A percentile compares a stretch with the other conserved stretches of the same genome.
Evolutionary conservation across 2,329 filamentous ascomycete species (phyloP).

Genomic region (Fusarium mangiferae): DNA sequence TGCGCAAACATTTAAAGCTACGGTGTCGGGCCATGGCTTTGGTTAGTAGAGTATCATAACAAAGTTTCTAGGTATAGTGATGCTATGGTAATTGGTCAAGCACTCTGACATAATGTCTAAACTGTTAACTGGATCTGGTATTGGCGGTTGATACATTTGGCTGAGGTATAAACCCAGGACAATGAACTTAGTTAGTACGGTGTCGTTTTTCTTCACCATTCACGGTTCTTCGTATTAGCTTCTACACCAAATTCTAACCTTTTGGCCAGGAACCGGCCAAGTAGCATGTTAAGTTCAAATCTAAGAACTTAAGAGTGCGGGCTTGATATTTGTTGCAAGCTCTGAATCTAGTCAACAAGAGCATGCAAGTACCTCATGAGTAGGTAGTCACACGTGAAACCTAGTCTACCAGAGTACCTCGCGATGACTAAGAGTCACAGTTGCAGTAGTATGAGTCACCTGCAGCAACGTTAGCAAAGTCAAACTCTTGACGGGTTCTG

Average conservation of each 20-base stretch:
- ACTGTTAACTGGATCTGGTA: not conserved
- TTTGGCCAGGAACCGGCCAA: not conserved
- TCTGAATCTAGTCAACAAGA: not conserved
- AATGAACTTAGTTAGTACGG: not conserved
- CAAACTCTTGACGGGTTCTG: fast-evolving
- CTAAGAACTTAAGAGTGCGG: too few relatives aligned
- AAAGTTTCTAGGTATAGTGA: not conserved
- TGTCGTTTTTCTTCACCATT: not conserved
- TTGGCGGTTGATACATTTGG: not conserved
- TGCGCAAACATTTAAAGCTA: not conserved
- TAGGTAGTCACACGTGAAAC: fast-evolving
- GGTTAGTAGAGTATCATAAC: not conserved
- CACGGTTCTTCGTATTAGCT: not conserved
- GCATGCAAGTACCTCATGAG: fast-evolving
- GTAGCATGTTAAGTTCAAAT: not conserved
- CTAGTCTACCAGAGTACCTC: not conserved
- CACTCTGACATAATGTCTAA: not conserved
- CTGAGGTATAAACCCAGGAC: not conserved
- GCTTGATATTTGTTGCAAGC: not conserved
- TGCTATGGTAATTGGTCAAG: not conserved
- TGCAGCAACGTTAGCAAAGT: fast-evolving
- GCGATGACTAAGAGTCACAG: not conserved
- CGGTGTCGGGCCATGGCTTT: fast-evolving
- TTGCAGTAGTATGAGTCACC: not conserved
- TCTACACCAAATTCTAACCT: not conserved